These are phyloP conservation scores for Hemileccinum impolitum DNA, from an alignment of 768 basidiomycete genomes.

Conservation along the genomic window DNA sequence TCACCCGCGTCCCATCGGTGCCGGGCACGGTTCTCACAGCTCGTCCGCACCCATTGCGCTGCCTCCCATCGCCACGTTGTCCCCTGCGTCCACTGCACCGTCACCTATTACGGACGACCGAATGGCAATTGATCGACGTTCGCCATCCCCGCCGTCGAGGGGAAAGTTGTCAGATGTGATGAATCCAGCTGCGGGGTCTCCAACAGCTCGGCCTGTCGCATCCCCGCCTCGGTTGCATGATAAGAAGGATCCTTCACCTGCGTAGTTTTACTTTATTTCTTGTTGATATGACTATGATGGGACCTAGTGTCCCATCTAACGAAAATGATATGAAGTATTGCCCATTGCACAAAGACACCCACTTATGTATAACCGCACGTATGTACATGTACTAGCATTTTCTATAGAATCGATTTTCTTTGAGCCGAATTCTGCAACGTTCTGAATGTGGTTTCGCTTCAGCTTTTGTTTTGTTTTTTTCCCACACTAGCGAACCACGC, in stretches of 20 bases:
- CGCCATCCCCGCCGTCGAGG: slow-evolving; percentile 49
- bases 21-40: slow-evolving; percentile 42
- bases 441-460: no score
- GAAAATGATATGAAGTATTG: slow-evolving; percentile 18
- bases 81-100: slow-evolving; percentile 55
- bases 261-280: slow-evolving; percentile 13
- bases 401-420: slow-evolving; percentile 12
- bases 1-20: slow-evolving; percentile 69
- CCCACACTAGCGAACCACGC: not conserved
- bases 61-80: slow-evolving; percentile 68
- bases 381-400: slow-evolving; percentile 28
- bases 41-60: slow-evolving; percentile 47
- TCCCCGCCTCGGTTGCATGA: slow-evolving; percentile 46
- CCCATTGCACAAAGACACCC: slow-evolving; percentile 14
- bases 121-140: slow-evolving; percentile 38
- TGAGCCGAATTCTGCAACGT: no score
- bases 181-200: slow-evolving; percentile 47
- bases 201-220: slow-evolving; percentile 50
- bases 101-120: slow-evolving; percentile 48
- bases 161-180: slow-evolving; percentile 52
- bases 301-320: slow-evolving; percentile 12
- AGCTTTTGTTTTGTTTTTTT: not conserved
- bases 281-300: slow-evolving; percentile 8
- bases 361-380: slow-evolving; percentile 28
- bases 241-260: slow-evolving; percentile 30